phyloP scores from a whole-genome alignment of 768 basidiomycete species.

The Leccinum rimulosum region DNA sequence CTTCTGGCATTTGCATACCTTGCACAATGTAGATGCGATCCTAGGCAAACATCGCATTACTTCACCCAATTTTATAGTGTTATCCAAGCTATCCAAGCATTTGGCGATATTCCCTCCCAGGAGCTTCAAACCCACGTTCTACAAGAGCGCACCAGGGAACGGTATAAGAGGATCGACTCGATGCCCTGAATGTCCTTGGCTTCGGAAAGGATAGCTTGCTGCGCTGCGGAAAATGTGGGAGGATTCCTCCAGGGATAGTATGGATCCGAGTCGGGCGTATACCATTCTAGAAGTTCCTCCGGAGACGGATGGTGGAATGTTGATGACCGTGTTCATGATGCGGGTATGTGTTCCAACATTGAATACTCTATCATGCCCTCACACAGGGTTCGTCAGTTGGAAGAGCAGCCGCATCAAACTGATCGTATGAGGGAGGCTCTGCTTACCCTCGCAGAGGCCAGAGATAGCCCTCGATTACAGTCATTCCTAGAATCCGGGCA shows the following conservation, averaged over 20 bases:
- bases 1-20: conserved; percentile 76
- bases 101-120: conserved; percentile 44
- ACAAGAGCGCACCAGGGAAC: conserved; percentile 59
- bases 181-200: conserved; percentile 53
- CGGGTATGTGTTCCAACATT: conserved; percentile 45
- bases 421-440: conserved; percentile 76
- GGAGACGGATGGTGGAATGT: conserved; percentile 75
- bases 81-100: conserved; percentile 46
- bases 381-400: conserved; percentile 45
- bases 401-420: conserved; percentile 64
- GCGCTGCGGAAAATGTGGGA: conserved; percentile 52
- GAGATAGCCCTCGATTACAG: conserved; percentile 69
- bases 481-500: conserved; percentile 61
- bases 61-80: conserved; percentile 59
- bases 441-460: conserved; percentile 66
- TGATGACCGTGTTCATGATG: conserved; percentile 69
- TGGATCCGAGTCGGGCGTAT: conserved; percentile 74
- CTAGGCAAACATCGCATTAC: conserved; percentile 56
- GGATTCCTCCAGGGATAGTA: conserved; percentile 48
- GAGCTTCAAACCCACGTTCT: conserved; percentile 56
- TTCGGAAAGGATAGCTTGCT: conserved; percentile 62
- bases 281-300: conserved; percentile 63
- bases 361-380: conserved; percentile 2
- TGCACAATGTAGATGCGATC: conserved; percentile 81
- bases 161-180: conserved; percentile 57